Base-by-base conservation (phyloP, 768 basidiomycete genomes). In the Trametes meyenii region DNA sequence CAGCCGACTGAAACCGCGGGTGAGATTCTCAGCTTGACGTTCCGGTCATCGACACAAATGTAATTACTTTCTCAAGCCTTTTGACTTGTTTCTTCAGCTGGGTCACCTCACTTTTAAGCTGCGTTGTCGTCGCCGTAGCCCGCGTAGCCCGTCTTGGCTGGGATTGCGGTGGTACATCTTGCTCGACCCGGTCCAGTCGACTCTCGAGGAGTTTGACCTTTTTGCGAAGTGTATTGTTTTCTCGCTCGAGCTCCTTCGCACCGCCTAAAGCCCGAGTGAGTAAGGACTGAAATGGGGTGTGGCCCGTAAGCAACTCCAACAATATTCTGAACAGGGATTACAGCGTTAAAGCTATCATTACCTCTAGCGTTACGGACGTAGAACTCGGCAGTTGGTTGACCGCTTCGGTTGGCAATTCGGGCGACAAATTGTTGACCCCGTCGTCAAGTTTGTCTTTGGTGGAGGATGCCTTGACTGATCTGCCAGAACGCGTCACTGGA, bases 21-120 rank as follows among this genome's bases (percentile, higher is more conserved):
- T 16, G 5, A 35, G 39, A 54, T 38, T 52, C 12, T 45, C 19
- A 57, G 29, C 7, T 43, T 7, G 1, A 50, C 33, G 29, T 33
- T 21, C 13, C 17, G 10, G 24, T 14, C 58, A 38, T 43, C 16
- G 4, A 11, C 12, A 50, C 19, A n/a, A n/a, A 26, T n/a, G 39
- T 26, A 52, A 61, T n/a, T 42, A 73, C 74, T 67, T 68, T 70
- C 60, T 75, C 68, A 38, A 74, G 48, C 12, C 56, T 58, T n/a
- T 44, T 51, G 0, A 74, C 66, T 46, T 69, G 63, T 10, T 44
- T 57, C 50, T 66, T 63, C 48, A 74, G 61, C 19, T 43, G 51
- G 12, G 57, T 52, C 2, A 74, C 61, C 42, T 68, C 67, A 42
- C 51, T 54, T 36, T 69, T 64, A 11, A 72, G 50, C 40, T 58